Conservation (phyloP, 176 grass and related monocot genomes). For the sorghum (Sorghum bicolor) region Sorghum_bicolor_NCBIv3 NC_012872.2:69671001-69671500, state of each 20-base stretch:
- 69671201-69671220: neutral
- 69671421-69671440: too few relatives aligned
- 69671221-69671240: neutral
- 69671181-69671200: neutral
- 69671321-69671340: neutral
- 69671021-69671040: neutral
- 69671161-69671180: neutral
- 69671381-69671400: too few relatives aligned
- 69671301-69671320: neutral
- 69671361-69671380: neutral
- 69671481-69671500: too few relatives aligned
- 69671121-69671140: neutral
- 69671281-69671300: neutral
- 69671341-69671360: neutral
- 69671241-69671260: neutral
- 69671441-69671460: too few relatives aligned
- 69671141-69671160: neutral
- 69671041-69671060: neutral
- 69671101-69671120: neutral
- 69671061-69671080: neutral
- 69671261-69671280: neutral
- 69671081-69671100: neutral
- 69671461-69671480: too few relatives aligned
- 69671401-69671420: too few relatives aligned
- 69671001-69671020: slow-evolving; percentile 8